Base-by-base conservation (phyloP, 2,329 filamentous ascomycete genomes). In the Mycosphaerelloides madeirae region DNA sequence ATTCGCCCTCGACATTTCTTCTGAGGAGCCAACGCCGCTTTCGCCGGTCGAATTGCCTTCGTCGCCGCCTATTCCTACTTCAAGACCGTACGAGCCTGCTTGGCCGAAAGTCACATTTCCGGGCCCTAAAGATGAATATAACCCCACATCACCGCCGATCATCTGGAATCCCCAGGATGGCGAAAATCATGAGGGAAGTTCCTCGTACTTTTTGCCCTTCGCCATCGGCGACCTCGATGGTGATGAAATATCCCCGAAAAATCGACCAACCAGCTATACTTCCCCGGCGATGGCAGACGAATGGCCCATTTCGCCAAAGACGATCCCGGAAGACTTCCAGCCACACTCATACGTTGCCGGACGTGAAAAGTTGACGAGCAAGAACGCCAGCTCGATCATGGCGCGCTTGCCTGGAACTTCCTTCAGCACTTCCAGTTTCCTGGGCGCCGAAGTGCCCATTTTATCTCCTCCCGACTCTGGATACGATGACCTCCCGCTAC, bases 231-330 rank as follows among this genome's bases (percentile, higher is more conserved):
- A 33, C 16, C 14, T 43, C 6, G 38, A 38, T 38, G 41, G 42
- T 16, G 46, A 52, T 13, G 38, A 43, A 4, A 19, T 50, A 19
- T 53, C 54, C 2, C 48, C 50, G 1, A 43, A 42, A 18, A 58
- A 50, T 37, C 43, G 48, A 6, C 48, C 48, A 13, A 35, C 43
- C 3, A 49, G 47, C 19, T 54, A 53, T 31, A 47, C 40, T 19
- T 43, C 48, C 46, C 37, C 19, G 38, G 34, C 38, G 49, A 25
- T 28, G 20, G 11, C 49, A 31, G 32, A 46, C n/a, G 53, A 59
- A 11, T 66, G 65, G 11, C 66, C 66, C 1, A 62, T 66, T 6
- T 64, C 63, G 41, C 68, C 67, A 1, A 68, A 68, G 46, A 64
- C 62, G 1, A 45, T 59, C 9, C 59, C 54, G n/a, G 40, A 44